Evolutionary conservation across 2,329 filamentous ascomycete genomes (phyloP), one percentile per base, ranked within the genome.

Genomic region (Fusarium musae): DNA sequence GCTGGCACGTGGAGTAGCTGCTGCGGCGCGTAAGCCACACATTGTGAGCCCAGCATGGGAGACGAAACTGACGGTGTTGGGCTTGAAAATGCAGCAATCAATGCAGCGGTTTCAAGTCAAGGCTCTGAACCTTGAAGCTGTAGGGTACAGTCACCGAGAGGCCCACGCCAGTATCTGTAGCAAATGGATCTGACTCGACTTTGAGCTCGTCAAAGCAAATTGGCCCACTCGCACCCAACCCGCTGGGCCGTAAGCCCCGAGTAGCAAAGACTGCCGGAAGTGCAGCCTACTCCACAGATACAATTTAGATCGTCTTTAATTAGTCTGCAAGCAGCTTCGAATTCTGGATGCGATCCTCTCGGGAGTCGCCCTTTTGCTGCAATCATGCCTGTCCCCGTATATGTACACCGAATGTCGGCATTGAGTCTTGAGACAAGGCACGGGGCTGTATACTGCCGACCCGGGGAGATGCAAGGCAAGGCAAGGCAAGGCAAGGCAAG

Each of bases 211-310:
- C 43, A 63, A 47, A 63, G 17, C 47, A 66, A 66, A 69, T 63
- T 42, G 72, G 70, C 54, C 75, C 75, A 77, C 75, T 54, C 70
- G 72, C 66, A 77, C 73, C 76, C 76, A 78, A 74, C 57, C 70
- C 76, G 72, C 75, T 78, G 76, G 76, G 76, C 74, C 76, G 74
- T 74, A 67, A 70, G 73, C 69, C 75, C 74, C 73, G 75, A 75
- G 73, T 71, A 67, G 74, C 70, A 66, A 79, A 52, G 77, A 80
- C 72, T 77, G 73, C 79, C 78, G 78, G 78, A 78, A 76, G 70
- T 67, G 70, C 71, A 75, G 70, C 78, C 77, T 74, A 77, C 77
- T 76, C 79, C 79, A 78, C 77, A 74, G 62, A 66, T 62, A 67
- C 69, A 66, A 68, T 56, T 58, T 70, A 69, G 66, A 70, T 70